Conservation (phyloP, 805 yeast species). For the Candida argentea region DNA sequence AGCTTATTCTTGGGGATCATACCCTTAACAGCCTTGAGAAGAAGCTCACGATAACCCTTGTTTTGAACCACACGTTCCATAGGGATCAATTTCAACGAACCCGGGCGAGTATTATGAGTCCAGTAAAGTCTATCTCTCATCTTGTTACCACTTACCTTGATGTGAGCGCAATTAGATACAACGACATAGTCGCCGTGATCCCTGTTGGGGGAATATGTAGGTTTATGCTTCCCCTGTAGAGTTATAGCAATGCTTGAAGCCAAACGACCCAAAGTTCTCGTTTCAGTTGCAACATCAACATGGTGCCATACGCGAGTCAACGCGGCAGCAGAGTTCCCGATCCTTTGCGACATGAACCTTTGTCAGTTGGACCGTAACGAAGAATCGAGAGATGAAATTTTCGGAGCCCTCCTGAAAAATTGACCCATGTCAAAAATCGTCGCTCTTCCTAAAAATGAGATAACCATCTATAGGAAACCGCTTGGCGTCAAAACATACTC, state of each 20-base stretch:
- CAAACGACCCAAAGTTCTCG: conserved; percentile 81
- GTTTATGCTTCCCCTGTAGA: conserved; percentile 96
- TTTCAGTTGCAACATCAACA: conserved; percentile 78
- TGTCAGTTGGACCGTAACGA: background rate
- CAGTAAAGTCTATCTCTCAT: conserved; percentile 73
- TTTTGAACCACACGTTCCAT: conserved; percentile 68
- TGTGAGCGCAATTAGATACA: conserved; percentile 79
- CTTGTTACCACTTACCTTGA: conserved; percentile 82
- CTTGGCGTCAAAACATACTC: no score
- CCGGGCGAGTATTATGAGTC: conserved; percentile 86
- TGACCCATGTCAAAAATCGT: no score
- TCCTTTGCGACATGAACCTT: conserved; percentile 38
- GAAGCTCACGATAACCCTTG: conserved; percentile 80
- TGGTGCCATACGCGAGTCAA: conserved; percentile 92
- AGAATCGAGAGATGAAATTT: no score
- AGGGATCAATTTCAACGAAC: conserved; percentile 72
- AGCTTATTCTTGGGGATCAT: conserved; percentile 92
- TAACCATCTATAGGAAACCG: no score
- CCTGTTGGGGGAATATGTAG: conserved; percentile 57
- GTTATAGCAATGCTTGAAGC: conserved; percentile 84
- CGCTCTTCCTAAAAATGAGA: no score
- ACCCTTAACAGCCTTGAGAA: conserved; percentile 82
- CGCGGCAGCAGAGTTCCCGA: conserved; percentile 55
- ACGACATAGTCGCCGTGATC: conserved; percentile 97
- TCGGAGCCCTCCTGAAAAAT: no score